Evolutionary conservation across 2,329 filamentous ascomycete species (phyloP), one percentile per base, ranked within the genome.

Genomic region (Ophiocordyceps camponoti-leonardi): DNA sequence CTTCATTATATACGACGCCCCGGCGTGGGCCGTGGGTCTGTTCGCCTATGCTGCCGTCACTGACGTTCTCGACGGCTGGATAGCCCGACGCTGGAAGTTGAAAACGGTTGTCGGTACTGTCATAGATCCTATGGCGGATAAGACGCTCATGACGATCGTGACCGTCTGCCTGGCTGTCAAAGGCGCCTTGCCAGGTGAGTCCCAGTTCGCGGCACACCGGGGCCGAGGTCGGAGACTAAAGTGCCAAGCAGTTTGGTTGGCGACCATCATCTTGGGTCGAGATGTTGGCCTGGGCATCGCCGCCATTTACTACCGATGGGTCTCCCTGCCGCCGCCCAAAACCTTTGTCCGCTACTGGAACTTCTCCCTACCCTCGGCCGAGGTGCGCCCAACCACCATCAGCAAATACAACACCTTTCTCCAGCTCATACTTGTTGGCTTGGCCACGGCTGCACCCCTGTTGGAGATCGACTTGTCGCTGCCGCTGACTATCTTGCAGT

Each of bases 51-150:
- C 92, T 3, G 87, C 86, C 42, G 69, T 94, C 53, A 94, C 90
- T 0, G 92, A 98, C 59, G 70, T 94, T 7, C 73, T 96, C 3
- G 92, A 98, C 60, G 92, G 92, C 47, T 96, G 82, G 73, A 92
- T 98, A 55, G 92, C 92, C 23, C 77, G 92, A 39, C 75, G 73
- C 49, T 96, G 83, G 79, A 82, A 90, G 44, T 73, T 86, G 47
- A 83, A 92, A 62, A 96, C 92, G 0, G 90, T 98, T 1, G 86
- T 96, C 11, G 92, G 92, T 46, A 93, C 86, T 46, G 79, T 98
- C 28, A 86, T 98, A 50, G 88, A 94, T 57, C 92, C 92, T 6
- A 92, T 95, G 83, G 92, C 92, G 3, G 92, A 98, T 64, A 98
- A 98, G 67, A 75, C 79, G 10, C 73, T 98, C 51, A 96, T 98